Percentiles rank a stretch among this genome's conserved stretches.
Evolutionary conservation across 2,329 filamentous ascomycete genomes (phyloP).

Genomic region (Aspergillus niger): DNA sequence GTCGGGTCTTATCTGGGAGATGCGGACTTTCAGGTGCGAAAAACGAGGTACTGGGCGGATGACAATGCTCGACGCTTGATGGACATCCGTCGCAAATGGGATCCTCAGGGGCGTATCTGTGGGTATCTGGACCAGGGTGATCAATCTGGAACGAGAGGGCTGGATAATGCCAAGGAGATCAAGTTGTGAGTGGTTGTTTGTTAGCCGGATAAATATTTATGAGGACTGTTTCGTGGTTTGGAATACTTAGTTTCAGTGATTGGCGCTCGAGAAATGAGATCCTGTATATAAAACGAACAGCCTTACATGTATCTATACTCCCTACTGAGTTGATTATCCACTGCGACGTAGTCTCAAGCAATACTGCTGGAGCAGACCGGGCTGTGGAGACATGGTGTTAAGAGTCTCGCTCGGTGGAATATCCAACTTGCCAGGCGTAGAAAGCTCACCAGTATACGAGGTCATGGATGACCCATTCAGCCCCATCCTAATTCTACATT

Average conservation of each 20-base stretch:
- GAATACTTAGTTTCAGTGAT: neutral
- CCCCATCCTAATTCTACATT: no score
- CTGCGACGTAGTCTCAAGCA: neutral
- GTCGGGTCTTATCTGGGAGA: constrained; percentile 59
- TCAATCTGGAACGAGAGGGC: constrained; percentile 43
- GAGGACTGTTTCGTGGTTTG: neutral
- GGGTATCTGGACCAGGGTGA: constrained; percentile 53
- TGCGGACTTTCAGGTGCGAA: constrained; percentile 54
- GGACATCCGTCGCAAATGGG: constrained; percentile 36
- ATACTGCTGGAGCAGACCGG: neutral
- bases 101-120: constrained; percentile 30
- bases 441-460: no score
- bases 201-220: neutral
- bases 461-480: no score
- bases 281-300: neutral
- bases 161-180: constrained; percentile 47
- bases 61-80: constrained; percentile 46
- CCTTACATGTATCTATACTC: neutral
- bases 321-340: neutral
- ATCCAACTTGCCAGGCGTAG: no score
- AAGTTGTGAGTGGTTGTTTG: neutral
- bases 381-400: neutral
- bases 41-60: constrained; percentile 53
- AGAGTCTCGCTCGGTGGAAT: no score
- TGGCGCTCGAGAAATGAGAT: neutral